Evolutionary conservation across 2,329 filamentous ascomycete species (phyloP).

Genomic region (Scolecobasidium constrictum): DNA sequence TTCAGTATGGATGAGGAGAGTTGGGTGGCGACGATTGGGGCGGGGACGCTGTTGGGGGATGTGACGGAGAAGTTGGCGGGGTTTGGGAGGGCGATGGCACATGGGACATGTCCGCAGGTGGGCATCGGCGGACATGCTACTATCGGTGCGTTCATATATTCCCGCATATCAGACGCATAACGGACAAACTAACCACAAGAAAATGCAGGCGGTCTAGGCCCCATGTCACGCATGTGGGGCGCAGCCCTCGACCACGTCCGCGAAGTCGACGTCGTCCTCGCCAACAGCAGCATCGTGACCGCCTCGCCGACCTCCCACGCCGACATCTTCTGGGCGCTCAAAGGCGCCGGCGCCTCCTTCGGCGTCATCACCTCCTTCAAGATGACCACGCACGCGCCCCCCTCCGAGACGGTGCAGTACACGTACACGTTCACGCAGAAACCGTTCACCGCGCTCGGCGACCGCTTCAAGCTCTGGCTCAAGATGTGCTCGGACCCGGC

Average conservation of each 20-base stretch:
- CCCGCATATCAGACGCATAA: no score
- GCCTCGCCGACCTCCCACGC: slow-evolving; percentile 15
- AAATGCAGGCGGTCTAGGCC: slow-evolving; percentile 18
- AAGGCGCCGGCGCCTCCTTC: slow-evolving; percentile 24
- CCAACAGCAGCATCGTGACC: slow-evolving; percentile 19
- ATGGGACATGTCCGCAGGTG: slow-evolving; percentile 28
- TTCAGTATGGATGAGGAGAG: slow-evolving; percentile 43
- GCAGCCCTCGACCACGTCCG: slow-evolving; percentile 40
- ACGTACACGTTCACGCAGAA: slow-evolving; percentile 5
- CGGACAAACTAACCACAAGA: slow-evolving; percentile 13
- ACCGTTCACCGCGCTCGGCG: slow-evolving; percentile 17
- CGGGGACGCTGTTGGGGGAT: slow-evolving; percentile 42
- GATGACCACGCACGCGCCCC: slow-evolving; percentile 7
- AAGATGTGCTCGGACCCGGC: slow-evolving; percentile 41
- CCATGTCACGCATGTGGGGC: slow-evolving; percentile 39
- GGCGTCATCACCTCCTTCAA: slow-evolving; percentile 24
- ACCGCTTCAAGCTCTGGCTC: slow-evolving; percentile 48
- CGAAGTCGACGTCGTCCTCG: slow-evolving; percentile 23
- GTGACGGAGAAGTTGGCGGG: slow-evolving; percentile 30
- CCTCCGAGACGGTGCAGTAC: slow-evolving; percentile 7
- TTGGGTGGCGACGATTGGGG: slow-evolving; percentile 45
- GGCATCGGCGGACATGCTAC: slow-evolving; percentile 30
- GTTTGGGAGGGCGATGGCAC: slow-evolving; percentile 24
- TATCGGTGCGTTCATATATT: slow-evolving; percentile 15
- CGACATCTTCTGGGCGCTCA: slow-evolving; percentile 26